Base-by-base conservation (phyloP, 2,329 filamentous ascomycete species). In the Torrubiella hemipterigena region DNA sequence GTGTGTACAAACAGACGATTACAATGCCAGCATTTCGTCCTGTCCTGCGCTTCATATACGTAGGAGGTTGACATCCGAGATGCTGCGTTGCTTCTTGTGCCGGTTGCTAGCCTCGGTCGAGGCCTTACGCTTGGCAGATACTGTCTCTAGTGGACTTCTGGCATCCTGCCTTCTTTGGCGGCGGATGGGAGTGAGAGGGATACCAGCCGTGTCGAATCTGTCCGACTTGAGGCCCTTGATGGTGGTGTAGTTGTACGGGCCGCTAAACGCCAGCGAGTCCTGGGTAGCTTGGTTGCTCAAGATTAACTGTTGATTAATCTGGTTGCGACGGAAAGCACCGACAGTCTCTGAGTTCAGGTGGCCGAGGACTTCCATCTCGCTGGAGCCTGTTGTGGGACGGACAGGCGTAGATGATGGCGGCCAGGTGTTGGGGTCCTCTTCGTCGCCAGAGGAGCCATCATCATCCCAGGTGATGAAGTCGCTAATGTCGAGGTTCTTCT, bases 291-390 rank as follows among this genome's bases (percentile, higher is more conserved):
- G 67, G 46, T 67, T 70, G 54, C 69, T 73, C 39, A 69, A 52
- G 36, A 75, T 71, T 37, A 75, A 58, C 42, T 73, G 67, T 47
- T 72, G 66, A 48, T 73, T 71, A 61, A 63, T 74, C 49, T 72
- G 75, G 51, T 72, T 77, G 40, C 64, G 73, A 34, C 81, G 81
- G 64, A 91, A 93, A 2, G 82, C 80, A 22, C 81, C 81, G 21
- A 91, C 81, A 11, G 79, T 73, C 34, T 77, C 71, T 7, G 66
- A 56, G 36, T 73, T 72, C 41, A 74, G 71, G 45, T 80, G 75
- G 23, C 86, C 73, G 9, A 55, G 49, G 7, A 61, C 49, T 22
- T 64, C 57, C 13, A 52, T 51, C 39, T 73, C 64, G 45, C 62
- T 63, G 18, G 56, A 54, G 22, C 63, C 54, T 21, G 65, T 66